phyloP scores from a whole-genome alignment of 306 rosid genomes.

The Glycine latifolia region DNA sequence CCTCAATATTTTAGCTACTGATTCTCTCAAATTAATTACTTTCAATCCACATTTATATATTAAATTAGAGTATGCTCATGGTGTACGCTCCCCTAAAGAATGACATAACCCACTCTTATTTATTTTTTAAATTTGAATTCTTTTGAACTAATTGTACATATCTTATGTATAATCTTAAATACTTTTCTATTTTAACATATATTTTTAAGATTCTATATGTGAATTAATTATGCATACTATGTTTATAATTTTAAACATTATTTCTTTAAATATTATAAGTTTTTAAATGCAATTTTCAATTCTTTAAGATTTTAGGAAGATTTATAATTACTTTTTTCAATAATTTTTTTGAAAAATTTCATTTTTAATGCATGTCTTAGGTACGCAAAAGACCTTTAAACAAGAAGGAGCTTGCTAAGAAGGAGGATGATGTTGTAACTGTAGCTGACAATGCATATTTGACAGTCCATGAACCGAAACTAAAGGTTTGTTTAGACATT shows the following conservation, averaged over 20 bases:
- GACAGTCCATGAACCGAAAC: conserved; percentile 91
- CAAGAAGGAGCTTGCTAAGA: conserved; percentile 95
- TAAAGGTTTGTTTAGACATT: conserved; percentile 69
- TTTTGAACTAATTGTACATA: background rate
- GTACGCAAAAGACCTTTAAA: conserved; percentile 98
- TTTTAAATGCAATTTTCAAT: background rate
- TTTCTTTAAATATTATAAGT: background rate
- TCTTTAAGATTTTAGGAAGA: conserved; percentile 1
- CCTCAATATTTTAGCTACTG: conserved; percentile 15
- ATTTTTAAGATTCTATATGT: conserved; percentile 20
- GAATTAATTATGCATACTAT: background rate
- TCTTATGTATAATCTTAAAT: background rate
- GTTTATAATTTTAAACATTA: background rate
- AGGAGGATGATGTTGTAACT: conserved; percentile 92
- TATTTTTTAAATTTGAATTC: conserved; percentile 16
- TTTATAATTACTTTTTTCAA: background rate
- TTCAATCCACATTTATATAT: background rate
- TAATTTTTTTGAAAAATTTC: conserved; percentile 6
- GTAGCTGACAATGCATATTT: conserved; percentile 75
- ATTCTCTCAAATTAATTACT: background rate
- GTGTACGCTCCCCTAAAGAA: background rate
- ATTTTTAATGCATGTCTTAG: conserved; percentile 51
- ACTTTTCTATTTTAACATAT: background rate
- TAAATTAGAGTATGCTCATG: conserved; percentile 8
- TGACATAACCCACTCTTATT: background rate